Evolutionary conservation across 2,329 filamentous ascomycete genomes (phyloP).

Genomic region (Sclerotiophoma versabilis): DNA sequence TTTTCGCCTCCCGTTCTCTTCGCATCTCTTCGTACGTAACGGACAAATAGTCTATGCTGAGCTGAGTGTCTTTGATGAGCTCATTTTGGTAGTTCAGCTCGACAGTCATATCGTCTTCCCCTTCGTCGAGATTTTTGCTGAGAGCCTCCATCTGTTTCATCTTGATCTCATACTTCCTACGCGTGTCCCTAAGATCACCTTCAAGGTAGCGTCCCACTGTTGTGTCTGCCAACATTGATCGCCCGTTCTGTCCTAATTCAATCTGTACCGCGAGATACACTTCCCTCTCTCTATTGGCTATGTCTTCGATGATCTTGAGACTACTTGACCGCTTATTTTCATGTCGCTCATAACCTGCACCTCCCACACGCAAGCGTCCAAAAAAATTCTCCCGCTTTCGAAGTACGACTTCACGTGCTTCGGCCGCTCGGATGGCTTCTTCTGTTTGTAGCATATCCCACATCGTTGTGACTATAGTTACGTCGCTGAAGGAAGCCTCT

Average conservation of each 20-base stretch:
- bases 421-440: neutral
- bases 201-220: neutral
- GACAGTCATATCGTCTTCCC: neutral
- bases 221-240: neutral
- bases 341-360: neutral
- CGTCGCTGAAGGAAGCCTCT: slow-evolving; percentile 49
- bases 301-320: neutral
- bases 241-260: neutral
- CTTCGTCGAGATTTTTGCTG: neutral
- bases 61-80: neutral
- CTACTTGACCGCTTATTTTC: neutral
- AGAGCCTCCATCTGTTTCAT: neutral
- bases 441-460: slow-evolving; percentile 39
- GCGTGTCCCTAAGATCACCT: neutral
- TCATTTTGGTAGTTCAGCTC: neutral
- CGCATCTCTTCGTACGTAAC: neutral
- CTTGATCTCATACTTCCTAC: neutral
- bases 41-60: neutral
- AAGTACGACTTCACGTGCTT: neutral
- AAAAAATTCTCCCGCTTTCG: neutral
- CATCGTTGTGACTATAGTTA: slow-evolving; percentile 54
- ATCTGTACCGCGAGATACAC: neutral
- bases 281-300: neutral
- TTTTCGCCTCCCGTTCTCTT: neutral
- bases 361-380: neutral